Percentiles rank a stretch among this genome's conserved stretches.
These are phyloP conservation scores for Pichia sp. DNA, from an alignment of 1,139 yeast genomes.

Conservation along the genomic window DNA sequence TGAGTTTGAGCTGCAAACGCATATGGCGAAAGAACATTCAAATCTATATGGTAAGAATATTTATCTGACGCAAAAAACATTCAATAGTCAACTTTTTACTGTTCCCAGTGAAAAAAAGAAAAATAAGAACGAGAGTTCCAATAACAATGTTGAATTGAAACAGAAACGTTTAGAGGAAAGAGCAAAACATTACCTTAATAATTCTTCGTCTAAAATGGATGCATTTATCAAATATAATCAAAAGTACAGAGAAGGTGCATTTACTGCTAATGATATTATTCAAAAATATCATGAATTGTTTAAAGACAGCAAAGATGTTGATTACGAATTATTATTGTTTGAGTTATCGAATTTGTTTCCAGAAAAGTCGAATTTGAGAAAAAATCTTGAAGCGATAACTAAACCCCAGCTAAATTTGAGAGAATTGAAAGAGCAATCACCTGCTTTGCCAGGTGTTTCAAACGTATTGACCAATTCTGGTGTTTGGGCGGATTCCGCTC, in stretches of 20 bases:
- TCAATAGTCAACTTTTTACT: slow-evolving; percentile 65
- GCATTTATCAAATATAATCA: slow-evolving; percentile 44
- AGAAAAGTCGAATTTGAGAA: slow-evolving; percentile 26
- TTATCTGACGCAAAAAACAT: slow-evolving; percentile 29
- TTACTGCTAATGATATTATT: slow-evolving; percentile 43
- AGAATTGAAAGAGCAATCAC: slow-evolving; percentile 38
- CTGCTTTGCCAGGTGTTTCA: slow-evolving; percentile 38
- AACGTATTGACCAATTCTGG: neutral
- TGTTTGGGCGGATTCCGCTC: neutral
- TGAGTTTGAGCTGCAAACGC: slow-evolving; percentile 81
- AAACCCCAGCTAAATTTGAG: slow-evolving; percentile 14
- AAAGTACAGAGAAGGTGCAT: slow-evolving; percentile 34
- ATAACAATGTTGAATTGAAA: slow-evolving; percentile 25
- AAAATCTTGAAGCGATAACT: slow-evolving; percentile 23
- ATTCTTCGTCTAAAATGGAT: slow-evolving; percentile 39
- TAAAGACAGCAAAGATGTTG: slow-evolving; percentile 33
- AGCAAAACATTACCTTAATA: slow-evolving; percentile 67
- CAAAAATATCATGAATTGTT: slow-evolving; percentile 48
- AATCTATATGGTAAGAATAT: slow-evolving; percentile 39
- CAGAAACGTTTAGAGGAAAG: slow-evolving; percentile 70
- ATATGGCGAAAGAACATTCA: slow-evolving; percentile 80
- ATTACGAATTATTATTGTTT: slow-evolving; percentile 42
- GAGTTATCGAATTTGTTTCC: slow-evolving; percentile 53
- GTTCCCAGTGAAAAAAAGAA: slow-evolving; percentile 2
- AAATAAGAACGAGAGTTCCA: neutral